phyloP scores from a whole-genome alignment of 352 stramenopile genomes.

The Phytopythium oedochilum region DNA sequence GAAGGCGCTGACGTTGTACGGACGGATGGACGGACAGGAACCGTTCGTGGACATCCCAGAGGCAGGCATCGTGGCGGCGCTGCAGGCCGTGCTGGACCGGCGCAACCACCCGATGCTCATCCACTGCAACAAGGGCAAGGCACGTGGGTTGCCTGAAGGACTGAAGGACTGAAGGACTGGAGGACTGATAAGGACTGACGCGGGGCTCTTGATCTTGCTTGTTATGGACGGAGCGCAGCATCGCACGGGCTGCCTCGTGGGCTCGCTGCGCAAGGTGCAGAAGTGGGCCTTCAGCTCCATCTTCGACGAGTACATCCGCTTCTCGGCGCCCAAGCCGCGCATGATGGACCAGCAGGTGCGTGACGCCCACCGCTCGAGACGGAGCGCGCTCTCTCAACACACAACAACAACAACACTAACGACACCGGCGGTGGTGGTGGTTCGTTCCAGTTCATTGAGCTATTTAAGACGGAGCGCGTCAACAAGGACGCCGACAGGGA shows the following conservation, averaged over 20 bases:
- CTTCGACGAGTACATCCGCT: constrained; percentile 85
- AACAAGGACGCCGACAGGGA: constrained; percentile 43
- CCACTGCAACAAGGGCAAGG: constrained; percentile 87
- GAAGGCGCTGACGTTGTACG: no score
- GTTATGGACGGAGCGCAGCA: constrained; percentile 26
- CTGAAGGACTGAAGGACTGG: no score
- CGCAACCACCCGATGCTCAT: constrained; percentile 87
- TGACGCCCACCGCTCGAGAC: no score
- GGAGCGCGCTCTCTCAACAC: no score
- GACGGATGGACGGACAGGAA: constrained; percentile 22
- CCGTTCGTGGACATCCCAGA: constrained; percentile 86
- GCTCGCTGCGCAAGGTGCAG: constrained; percentile 76
- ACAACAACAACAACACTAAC: no score
- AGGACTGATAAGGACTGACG: not conserved
- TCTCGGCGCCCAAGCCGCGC: constrained; percentile 76
- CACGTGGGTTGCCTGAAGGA: constrained; percentile 6
- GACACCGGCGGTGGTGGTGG: no score
- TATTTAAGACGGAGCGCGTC: constrained; percentile 80
- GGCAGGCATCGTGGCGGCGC: constrained; percentile 64
- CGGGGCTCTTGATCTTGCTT: not conserved
- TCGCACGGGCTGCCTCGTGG: constrained; percentile 74
- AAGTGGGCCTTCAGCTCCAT: constrained; percentile 81
- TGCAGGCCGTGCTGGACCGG: constrained; percentile 77
- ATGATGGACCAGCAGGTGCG: constrained; percentile 86
- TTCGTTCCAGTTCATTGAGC: constrained; percentile 63